Evolutionary conservation across 768 basidiomycete species (phyloP), one percentile per base, ranked within the genome.

Genomic region (Trametes maxima): DNA sequence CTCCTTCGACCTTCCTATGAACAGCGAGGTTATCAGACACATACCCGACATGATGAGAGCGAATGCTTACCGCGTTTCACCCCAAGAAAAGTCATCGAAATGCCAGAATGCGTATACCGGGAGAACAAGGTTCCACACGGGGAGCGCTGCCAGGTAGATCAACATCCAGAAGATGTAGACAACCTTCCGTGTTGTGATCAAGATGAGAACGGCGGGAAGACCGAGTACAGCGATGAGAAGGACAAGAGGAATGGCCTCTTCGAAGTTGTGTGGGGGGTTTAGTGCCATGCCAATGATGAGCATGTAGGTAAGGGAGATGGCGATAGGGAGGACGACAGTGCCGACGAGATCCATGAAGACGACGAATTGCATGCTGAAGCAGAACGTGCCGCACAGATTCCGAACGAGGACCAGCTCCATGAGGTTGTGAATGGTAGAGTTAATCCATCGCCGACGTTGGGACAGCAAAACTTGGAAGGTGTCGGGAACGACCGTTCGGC

Each of bases 1-100:
- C 97, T 19, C 97, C 97, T 73, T 90, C 94, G 3, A 99, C 96
- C 78, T 95, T 95, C 74, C 96, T 97, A 74, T 61, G 49, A 33
- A 14, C 53, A 19, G n/a, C 22, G 16, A 16, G 14, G 12, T 8
- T 10, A 16, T 64, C 37, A 60, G 45, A 36, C 13, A 19, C 6
- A 57, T 72, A 21, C 43, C 1, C 3, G 28, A 37, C 33, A 47
- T 40, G 5, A 45, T 33, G 25, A 14, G 72, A 64, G 25, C 43
- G 17, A 35, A 5, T 37, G 76, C 86, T 56, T 69, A 93, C 93
- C 95, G 87, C 19, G 97, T 99, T 76, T 98, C 94, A 69, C 97
- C 97, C 97, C 97, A 99, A 28, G 94, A 95, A 76, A 99, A 98
- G 76, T 99, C 97, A 65, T 98, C 96, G 74, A 99, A 98, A 75